Evolutionary conservation across 371 early-diverging fungal species (phyloP).

Genomic region (Rhizomucor miehei): DNA sequence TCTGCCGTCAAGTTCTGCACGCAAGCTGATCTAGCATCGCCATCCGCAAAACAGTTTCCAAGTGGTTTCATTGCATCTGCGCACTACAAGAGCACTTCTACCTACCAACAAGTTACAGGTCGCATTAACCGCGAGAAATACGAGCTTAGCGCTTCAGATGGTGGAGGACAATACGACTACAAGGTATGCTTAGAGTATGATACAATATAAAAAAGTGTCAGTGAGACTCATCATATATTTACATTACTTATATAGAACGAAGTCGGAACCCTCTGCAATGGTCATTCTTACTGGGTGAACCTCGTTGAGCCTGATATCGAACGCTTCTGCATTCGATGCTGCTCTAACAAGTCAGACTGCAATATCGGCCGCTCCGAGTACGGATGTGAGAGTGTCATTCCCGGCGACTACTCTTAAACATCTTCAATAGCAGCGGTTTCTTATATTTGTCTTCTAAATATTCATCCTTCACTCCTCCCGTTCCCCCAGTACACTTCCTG

Average conservation of each 20-base stretch:
- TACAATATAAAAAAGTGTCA: neutral
- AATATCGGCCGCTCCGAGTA: conserved; percentile 23
- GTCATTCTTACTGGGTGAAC: conserved; percentile 34
- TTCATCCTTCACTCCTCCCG: too few species aligned
- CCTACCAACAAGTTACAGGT: conserved; percentile 50
- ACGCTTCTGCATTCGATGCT: conserved; percentile 42
- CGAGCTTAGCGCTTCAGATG: conserved; percentile 32
- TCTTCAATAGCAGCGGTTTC: neutral
- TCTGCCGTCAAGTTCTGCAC: conserved; percentile 32
- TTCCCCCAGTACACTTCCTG: too few species aligned
- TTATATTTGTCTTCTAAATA: too few species aligned
- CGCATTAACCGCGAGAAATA: conserved; percentile 42
- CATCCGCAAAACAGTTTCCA: conserved; percentile 31
- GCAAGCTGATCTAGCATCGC: conserved; percentile 14
- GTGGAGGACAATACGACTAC: conserved; percentile 51
- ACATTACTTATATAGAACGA: conserved; percentile 14
- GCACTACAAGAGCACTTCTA: conserved; percentile 26
- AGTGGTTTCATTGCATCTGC: conserved; percentile 44
- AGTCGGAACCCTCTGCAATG: conserved; percentile 21
- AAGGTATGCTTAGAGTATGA: conserved; percentile 1
- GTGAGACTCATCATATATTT: neutral
- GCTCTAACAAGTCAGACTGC: conserved; percentile 29
- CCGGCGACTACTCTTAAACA: conserved; percentile 30
- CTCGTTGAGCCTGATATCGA: conserved; percentile 35
- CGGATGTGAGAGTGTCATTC: conserved; percentile 33